Conservation (phyloP, 2,329 filamentous ascomycete genomes). For the Colletotrichum gloeosporioides region DNA sequence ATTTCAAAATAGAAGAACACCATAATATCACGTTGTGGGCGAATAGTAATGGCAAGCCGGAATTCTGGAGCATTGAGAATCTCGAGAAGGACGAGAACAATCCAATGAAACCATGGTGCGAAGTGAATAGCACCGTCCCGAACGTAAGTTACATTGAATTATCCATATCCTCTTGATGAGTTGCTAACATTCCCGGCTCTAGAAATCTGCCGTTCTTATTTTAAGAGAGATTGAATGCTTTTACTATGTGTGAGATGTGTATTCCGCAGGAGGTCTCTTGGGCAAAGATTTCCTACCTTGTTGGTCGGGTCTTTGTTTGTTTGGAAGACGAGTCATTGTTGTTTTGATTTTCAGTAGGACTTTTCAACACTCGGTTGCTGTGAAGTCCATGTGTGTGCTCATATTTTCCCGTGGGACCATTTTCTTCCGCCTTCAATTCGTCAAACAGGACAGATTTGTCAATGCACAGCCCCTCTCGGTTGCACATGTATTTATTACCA, state of each 20-base stretch:
- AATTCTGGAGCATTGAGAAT: not conserved
- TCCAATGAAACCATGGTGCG: not conserved
- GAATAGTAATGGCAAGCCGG: not conserved
- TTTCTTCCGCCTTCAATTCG: not conserved
- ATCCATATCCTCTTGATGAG: not conserved
- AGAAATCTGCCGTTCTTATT: not conserved
- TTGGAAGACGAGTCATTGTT: not conserved
- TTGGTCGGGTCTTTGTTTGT: not conserved
- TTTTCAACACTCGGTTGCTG: not conserved
- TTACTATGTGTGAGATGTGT: not conserved
- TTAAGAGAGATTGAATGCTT: not conserved
- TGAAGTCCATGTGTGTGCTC: not conserved
- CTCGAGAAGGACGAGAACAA: not conserved
- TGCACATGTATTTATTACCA: too few relatives aligned
- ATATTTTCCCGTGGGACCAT: accelerated
- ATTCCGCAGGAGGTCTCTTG: not conserved
- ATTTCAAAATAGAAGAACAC: accelerated
- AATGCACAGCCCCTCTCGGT: not conserved
- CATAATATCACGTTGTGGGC: not conserved
- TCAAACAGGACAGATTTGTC: not conserved
- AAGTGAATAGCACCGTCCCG: not conserved
- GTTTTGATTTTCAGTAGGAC: not conserved
- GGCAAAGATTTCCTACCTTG: not conserved
- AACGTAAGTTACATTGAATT: not conserved
- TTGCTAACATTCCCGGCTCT: not conserved